Conservation (phyloP, 768 basidiomycete species). For the Boletus rubroflammeus region DNA sequence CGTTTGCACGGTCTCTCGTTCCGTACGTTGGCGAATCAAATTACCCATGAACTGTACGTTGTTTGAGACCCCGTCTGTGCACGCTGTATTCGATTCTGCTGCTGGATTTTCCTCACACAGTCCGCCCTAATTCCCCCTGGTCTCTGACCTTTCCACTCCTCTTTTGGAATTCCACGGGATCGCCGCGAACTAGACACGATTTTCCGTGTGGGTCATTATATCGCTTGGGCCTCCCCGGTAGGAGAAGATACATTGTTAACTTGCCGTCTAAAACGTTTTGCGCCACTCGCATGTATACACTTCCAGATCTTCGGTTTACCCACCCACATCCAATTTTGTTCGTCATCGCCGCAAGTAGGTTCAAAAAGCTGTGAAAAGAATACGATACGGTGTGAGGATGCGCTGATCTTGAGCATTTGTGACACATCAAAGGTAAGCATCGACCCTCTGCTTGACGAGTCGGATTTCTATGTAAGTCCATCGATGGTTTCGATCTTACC, state of each 20-base stretch:
- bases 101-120: conserved; percentile 3
- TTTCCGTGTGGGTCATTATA: not conserved
- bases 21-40: not conserved
- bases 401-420: not conserved
- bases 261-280: not conserved
- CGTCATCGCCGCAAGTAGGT: not conserved
- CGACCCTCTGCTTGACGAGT: not conserved
- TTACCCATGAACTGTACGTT: not conserved
- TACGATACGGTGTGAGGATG: not conserved
- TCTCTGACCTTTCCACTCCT: not conserved
- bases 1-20: not conserved
- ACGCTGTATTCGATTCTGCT: not conserved
- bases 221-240: not conserved
- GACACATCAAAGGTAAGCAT: not conserved
- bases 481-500: not conserved
- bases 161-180: not conserved
- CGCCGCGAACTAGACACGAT: not conserved
- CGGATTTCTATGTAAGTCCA: not conserved
- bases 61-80: not conserved
- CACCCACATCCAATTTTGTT: not conserved
- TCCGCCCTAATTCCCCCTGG: not conserved
- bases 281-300: not conserved
- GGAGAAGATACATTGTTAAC: not conserved
- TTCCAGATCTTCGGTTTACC: not conserved
- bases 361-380: not conserved